Conservation (phyloP, 768 basidiomycete genomes). For the Trametes cinnabarina region DNA sequence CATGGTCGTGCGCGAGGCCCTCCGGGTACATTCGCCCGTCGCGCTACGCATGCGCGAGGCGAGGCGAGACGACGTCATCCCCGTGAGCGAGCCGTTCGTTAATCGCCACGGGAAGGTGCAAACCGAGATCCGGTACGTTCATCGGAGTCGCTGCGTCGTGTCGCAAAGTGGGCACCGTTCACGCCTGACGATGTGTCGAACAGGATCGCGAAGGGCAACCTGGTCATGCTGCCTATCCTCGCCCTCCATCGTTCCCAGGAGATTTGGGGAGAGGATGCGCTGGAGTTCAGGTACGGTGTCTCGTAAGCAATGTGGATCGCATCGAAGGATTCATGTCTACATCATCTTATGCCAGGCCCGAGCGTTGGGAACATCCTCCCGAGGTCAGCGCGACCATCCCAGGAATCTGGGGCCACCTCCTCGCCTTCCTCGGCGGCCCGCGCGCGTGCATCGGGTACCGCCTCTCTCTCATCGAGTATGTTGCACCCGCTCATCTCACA, state of each 20-base stretch:
- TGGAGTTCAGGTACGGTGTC: slow-evolving; percentile 62
- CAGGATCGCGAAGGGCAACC: slow-evolving; percentile 29
- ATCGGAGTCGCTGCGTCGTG: no score
- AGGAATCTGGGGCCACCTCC: slow-evolving; percentile 56
- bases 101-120: slow-evolving; percentile 18
- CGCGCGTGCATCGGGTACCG: slow-evolving; percentile 66
- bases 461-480: slow-evolving; percentile 60
- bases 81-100: slow-evolving; percentile 38
- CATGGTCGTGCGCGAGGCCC: slow-evolving; percentile 55
- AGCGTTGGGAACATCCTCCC: slow-evolving; percentile 56
- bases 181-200: no score
- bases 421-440: slow-evolving; percentile 65
- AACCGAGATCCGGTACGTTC: slow-evolving; percentile 24
- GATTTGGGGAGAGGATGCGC: slow-evolving; percentile 64
- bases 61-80: slow-evolving; percentile 48
- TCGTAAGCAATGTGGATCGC: no score
- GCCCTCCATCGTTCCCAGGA: slow-evolving; percentile 49
- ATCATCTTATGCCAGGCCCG: slow-evolving; percentile 45
- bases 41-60: slow-evolving; percentile 46
- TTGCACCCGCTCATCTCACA: no score
- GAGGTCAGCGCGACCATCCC: slow-evolving; percentile 46
- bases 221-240: slow-evolving; percentile 49
- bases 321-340: no score
- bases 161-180: no score
- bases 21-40: slow-evolving; percentile 57